These are phyloP conservation scores for Thelephora ganbajun DNA, from an alignment of 768 basidiomycete genomes.

Conservation along the genomic window DNA sequence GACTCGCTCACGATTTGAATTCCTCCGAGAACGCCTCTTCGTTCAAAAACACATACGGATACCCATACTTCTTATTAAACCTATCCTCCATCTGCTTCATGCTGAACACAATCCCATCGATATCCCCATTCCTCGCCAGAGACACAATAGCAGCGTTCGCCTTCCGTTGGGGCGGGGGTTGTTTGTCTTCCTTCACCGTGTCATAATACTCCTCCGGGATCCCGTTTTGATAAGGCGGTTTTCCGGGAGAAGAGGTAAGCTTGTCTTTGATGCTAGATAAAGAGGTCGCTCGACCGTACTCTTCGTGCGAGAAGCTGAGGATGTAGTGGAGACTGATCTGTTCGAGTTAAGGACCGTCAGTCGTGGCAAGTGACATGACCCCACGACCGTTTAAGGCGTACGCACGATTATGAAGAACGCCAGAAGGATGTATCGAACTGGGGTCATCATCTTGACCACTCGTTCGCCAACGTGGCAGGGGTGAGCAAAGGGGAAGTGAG, in stretches of 20 bases:
- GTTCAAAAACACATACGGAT: slow-evolving; percentile 80
- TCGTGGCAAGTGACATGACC: neutral
- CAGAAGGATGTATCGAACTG: slow-evolving; percentile 43
- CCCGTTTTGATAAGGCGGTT: slow-evolving; percentile 41
- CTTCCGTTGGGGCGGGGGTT: slow-evolving; percentile 16
- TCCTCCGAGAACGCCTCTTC: slow-evolving; percentile 64
- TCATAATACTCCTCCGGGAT: slow-evolving; percentile 27
- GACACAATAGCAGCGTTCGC: slow-evolving; percentile 47
- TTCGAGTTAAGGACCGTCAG: neutral
- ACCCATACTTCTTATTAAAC: slow-evolving; percentile 48
- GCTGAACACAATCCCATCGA: slow-evolving; percentile 28
- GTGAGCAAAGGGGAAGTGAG: neutral
- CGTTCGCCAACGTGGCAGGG: neutral
- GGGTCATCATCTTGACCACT: slow-evolving; percentile 35
- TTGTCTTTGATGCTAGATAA: slow-evolving; percentile 23
- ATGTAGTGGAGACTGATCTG: slow-evolving; percentile 46
- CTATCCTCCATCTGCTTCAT: slow-evolving; percentile 46
- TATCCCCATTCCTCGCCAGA: slow-evolving; percentile 31
- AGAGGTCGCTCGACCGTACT: slow-evolving; percentile 33
- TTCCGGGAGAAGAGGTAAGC: slow-evolving; percentile 4
- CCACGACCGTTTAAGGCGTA: neutral
- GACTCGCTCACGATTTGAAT: slow-evolving; percentile 42
- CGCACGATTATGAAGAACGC: slow-evolving; percentile 20
- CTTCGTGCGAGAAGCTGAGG: slow-evolving; percentile 34
- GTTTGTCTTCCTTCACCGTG: slow-evolving; percentile 3